Evolutionary conservation across 1,284 basidiomycete genomes (phyloP).

Genomic region (Ustilago loliicola): DNA sequence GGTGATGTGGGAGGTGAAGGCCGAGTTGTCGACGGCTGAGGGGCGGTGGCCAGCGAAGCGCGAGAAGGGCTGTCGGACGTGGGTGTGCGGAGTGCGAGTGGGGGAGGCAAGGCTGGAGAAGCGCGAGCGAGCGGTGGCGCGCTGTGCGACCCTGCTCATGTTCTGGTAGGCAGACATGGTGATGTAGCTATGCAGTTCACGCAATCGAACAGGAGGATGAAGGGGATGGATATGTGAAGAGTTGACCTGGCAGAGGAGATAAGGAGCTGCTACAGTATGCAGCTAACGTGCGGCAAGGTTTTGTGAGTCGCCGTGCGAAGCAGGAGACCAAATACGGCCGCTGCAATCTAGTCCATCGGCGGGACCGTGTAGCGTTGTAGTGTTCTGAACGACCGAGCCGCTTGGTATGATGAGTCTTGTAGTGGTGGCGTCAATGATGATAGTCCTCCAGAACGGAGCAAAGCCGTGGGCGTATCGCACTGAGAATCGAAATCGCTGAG

Average conservation of each 20-base stretch:
- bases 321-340: slow-evolving; percentile 18
- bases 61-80: slow-evolving; percentile 22
- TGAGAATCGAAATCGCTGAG: slow-evolving; percentile 7
- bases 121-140: slow-evolving; percentile 1
- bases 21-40: slow-evolving; percentile 10
- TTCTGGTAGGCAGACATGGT: slow-evolving; percentile 30
- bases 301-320: neutral
- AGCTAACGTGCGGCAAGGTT: neutral
- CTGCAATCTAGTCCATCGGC: slow-evolving; percentile 6
- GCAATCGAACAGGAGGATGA: neutral
- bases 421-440: slow-evolving; percentile 11
- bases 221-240: too few relatives aligned
- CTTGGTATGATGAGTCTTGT: neutral
- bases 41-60: slow-evolving; percentile 33
- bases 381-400: neutral
- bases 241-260: neutral
- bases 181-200: neutral
- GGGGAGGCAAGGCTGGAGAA: neutral
- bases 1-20: slow-evolving; percentile 12
- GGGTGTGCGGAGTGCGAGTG: neutral
- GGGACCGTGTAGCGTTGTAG: neutral
- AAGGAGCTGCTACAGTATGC: too few relatives aligned
- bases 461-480: neutral
- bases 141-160: slow-evolving; percentile 25
- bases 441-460: neutral